A percentile compares a stretch with the other conserved stretches of the same genome.
phyloP scores from a whole-genome alignment of 208 protist species.

The Acanthamoeba castellanii region DNA sequence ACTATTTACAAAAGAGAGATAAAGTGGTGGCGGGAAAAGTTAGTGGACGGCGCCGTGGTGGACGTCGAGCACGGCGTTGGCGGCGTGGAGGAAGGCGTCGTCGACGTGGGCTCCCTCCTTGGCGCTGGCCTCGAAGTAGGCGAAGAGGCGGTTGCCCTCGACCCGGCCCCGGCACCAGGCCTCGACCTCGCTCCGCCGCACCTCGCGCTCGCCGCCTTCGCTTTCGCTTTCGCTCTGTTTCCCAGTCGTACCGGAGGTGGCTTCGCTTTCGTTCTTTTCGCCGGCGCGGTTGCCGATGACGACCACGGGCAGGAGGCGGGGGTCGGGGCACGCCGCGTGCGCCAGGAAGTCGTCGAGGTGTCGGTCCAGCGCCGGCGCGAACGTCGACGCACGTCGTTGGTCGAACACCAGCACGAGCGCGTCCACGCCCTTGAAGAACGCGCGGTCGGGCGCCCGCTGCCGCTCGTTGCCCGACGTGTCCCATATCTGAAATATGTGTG shows the following conservation, averaged over 20 bases:
- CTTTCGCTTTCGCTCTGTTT: not conserved
- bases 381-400: slow-evolving; percentile 4
- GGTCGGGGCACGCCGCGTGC: not conserved
- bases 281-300: slow-evolving; percentile 20
- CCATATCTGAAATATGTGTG: slow-evolving; percentile 13
- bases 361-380: not conserved
- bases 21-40: not conserved
- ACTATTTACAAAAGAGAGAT: not conserved
- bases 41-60: not conserved
- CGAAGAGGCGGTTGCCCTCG: slow-evolving; percentile 13
- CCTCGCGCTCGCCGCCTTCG: slow-evolving; percentile 11
- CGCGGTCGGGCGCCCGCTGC: slow-evolving; percentile 25
- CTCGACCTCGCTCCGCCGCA: not conserved
- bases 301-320: slow-evolving; percentile 7
- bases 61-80: not conserved
- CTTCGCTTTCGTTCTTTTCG: not conserved
- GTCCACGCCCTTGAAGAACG: slow-evolving; percentile 49
- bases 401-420: slow-evolving; percentile 41
- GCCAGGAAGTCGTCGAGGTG: slow-evolving; percentile 31
- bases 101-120: not conserved
- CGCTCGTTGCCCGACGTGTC: slow-evolving; percentile 21
- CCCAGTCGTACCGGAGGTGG: not conserved
- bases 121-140: slow-evolving; percentile 38
- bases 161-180: slow-evolving; percentile 12
- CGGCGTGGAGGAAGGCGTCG: slow-evolving; percentile 26